These are phyloP conservation scores for Microdochium bolleyi DNA, from an alignment of 2,329 filamentous ascomycete species.

Conservation along the genomic window DNA sequence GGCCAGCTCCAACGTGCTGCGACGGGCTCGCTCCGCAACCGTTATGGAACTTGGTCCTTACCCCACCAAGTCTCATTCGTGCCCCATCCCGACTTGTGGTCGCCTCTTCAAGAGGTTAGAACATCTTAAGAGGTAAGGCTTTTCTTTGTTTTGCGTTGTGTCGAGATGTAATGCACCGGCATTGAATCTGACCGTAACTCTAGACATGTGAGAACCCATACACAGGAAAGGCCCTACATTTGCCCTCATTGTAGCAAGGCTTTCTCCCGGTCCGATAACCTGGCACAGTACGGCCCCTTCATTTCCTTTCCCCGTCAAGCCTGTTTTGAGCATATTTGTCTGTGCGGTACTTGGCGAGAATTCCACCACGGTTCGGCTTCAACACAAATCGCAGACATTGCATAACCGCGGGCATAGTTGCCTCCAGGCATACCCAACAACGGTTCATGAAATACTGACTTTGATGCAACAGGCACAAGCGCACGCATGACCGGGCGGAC, in stretches of 20 bases:
- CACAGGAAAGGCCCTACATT: slow-evolving; percentile 96
- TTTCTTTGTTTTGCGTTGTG: slow-evolving; percentile 31
- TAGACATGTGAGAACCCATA: slow-evolving; percentile 98
- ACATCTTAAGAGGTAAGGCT: slow-evolving; percentile 92
- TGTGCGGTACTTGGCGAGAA: not conserved
- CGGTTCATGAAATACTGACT: not conserved
- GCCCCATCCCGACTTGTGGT: slow-evolving; percentile 96
- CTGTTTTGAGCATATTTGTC: slow-evolving; percentile 9
- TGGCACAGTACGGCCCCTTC: slow-evolving; percentile 73
- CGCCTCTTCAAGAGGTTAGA: slow-evolving; percentile 98
- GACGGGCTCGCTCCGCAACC: slow-evolving; percentile 86
- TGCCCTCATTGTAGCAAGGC: slow-evolving; percentile 98
- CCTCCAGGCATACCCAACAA: not conserved
- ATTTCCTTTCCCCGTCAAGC: slow-evolving; percentile 28
- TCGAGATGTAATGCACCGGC: slow-evolving; percentile 22
- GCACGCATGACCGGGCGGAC: slow-evolving; percentile 58
- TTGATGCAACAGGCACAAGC: slow-evolving; percentile 62
- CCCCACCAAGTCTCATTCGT: slow-evolving; percentile 96
- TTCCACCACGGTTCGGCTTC: not conserved
- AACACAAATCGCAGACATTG: slow-evolving; percentile 10
- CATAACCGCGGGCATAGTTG: not conserved
- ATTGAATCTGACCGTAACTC: slow-evolving; percentile 39
- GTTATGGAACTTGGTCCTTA: slow-evolving; percentile 96
- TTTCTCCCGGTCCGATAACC: slow-evolving; percentile 96
- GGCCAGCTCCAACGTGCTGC: slow-evolving; percentile 68